These are phyloP conservation scores for Rhododendron henanense DNA, from an alignment of 148 eudicot species.

Conservation along the genomic window DNA sequence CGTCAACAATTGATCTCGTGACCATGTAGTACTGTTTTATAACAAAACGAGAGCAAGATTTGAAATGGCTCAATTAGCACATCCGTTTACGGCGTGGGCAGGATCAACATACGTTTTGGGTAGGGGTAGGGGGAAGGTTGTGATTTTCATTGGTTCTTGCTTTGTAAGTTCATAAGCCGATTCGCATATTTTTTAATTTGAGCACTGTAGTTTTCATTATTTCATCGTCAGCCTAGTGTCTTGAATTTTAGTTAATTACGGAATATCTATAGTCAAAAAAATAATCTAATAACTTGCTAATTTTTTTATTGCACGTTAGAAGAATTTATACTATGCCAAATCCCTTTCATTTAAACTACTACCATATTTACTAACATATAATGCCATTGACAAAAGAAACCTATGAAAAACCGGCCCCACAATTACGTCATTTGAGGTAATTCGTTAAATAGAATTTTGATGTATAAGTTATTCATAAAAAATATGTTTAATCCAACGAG, in stretches of 20 bases:
- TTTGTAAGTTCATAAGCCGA: too few species aligned
- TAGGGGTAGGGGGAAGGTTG: too few species aligned
- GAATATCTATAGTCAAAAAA: background rate
- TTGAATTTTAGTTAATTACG: background rate
- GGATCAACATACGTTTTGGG: too few species aligned
- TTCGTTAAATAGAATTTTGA: background rate
- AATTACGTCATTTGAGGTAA: background rate
- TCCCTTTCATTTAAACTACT: too few species aligned
- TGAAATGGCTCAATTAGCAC: too few species aligned
- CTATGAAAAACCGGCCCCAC: background rate
- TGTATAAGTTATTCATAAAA: background rate
- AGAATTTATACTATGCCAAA: background rate
- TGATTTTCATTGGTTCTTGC: too few species aligned
- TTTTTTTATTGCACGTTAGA: background rate
- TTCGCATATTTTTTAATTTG: too few species aligned
- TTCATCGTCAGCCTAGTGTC: background rate
- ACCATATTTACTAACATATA: too few species aligned
- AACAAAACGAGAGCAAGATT: too few species aligned
- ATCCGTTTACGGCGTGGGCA: too few species aligned
- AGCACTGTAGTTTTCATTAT: too few species aligned
- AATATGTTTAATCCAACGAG: too few species aligned
- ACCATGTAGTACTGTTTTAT: background rate
- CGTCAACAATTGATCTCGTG: background rate
- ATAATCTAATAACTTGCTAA: background rate
- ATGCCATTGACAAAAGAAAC: background rate